Base-by-base conservation (phyloP, 768 basidiomycete species). In the Favolaschia claudopus region DNA sequence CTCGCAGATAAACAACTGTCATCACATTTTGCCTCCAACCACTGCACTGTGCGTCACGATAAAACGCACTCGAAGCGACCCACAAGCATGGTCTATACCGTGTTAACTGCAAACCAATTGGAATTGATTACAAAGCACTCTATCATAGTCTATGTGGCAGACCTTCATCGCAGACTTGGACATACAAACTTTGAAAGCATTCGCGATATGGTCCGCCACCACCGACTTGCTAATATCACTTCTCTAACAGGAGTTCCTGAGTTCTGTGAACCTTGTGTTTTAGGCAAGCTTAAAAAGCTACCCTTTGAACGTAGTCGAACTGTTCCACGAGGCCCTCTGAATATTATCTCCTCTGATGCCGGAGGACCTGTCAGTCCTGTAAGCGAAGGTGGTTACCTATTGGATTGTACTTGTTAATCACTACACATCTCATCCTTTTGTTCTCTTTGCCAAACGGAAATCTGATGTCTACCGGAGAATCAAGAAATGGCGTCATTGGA, bases 341-440 rank as follows among this genome's bases (percentile, higher is more conserved):
- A 65, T 14, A 29, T 67, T 6, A 38, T 66, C 0, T 57, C 64
- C 14, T 52, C 55, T 1, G 63, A 70, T 32, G 54, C 65, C 9
- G 53, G 62, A 13, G 61, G 67, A 17, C 67, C 65, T 1, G 58
- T 69, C 5, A 58, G 34, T 25, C 63, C 51, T 15, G 17, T 17
- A 24, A 46, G 53, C 13, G 7, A 27, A 14, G 22, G 43, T 29
- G 65, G 65, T 1, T 31, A 40, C 31, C 22, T 68, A 57, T 39
- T 64, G 67, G 60, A 53, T 69, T 3, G 29, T 56, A 7, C 40
- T 69, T 22, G 43, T 61, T 3, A 64, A 69, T 28, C 40, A 69
- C 31, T 61, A 19, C 19, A 36, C 46, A 9, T 29, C 44, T 14
- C 36, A 36, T 34, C 49, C 38, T 4, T 48, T 27, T 27, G 46